Evolutionary conservation across 192 early-diverging fungal species (phyloP).

Genomic region (Entomortierella beljakovae): DNA sequence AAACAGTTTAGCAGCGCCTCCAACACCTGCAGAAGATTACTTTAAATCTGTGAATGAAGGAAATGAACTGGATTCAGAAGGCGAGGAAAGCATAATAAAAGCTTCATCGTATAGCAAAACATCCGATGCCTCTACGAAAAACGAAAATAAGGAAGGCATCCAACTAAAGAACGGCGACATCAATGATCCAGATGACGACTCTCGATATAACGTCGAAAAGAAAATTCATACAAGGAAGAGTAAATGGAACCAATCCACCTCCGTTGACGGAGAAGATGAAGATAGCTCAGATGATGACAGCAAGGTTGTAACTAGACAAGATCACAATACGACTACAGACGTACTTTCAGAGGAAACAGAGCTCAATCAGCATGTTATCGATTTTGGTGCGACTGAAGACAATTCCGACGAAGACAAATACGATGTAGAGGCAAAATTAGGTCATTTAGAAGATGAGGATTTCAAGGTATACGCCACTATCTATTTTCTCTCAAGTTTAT

Average conservation of each 20-base stretch:
- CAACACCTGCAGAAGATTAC: slow-evolving; percentile 26
- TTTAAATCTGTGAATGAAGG: slow-evolving; percentile 22
- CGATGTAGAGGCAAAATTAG: slow-evolving; percentile 25
- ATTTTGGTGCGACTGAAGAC: not conserved
- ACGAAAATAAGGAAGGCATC: not conserved
- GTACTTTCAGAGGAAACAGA: not conserved
- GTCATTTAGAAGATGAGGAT: slow-evolving; percentile 29
- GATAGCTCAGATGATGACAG: not conserved
- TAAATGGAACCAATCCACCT: not conserved
- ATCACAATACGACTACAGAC: not conserved
- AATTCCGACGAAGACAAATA: slow-evolving; percentile 1
- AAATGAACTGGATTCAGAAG: slow-evolving; percentile 15
- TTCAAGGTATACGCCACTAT: slow-evolving; percentile 34
- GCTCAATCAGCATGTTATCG: slow-evolving; percentile 33
- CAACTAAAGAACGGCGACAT: not conserved
- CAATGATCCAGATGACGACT: slow-evolving; percentile 22
- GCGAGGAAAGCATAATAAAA: slow-evolving; percentile 4
- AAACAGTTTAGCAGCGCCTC: slow-evolving; percentile 8
- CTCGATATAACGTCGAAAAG: slow-evolving; percentile 32
- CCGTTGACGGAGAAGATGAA: not conserved
- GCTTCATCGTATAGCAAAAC: not conserved
- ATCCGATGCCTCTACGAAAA: not conserved
- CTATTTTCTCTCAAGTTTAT: not conserved
- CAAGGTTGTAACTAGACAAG: not conserved
- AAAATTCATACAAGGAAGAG: slow-evolving; percentile 6